These are phyloP conservation scores for Aspergillus bridgeri DNA, from an alignment of 495 filamentous ascomycete genomes.

Conservation along the genomic window DNA sequence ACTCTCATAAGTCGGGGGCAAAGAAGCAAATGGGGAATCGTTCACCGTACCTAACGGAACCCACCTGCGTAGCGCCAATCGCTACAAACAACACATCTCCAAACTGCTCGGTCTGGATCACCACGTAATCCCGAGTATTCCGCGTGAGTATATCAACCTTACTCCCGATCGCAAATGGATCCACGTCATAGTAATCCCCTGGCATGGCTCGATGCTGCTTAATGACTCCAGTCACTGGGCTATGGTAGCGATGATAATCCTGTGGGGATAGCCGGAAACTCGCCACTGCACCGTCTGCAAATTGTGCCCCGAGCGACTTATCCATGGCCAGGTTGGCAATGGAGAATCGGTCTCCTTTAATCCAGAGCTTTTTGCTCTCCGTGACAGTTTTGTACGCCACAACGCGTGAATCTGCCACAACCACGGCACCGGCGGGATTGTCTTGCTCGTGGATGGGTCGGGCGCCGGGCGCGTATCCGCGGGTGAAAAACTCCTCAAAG, in stretches of 20 bases:
- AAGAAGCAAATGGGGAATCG: background rate
- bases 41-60: slow-evolving; percentile 24
- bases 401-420: slow-evolving; percentile 40
- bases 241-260: slow-evolving; percentile 50
- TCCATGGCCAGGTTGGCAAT: slow-evolving; percentile 37
- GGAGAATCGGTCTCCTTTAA: slow-evolving; percentile 42
- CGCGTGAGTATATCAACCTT: slow-evolving; percentile 23
- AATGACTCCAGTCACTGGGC: slow-evolving; percentile 38
- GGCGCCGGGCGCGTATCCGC: slow-evolving; percentile 31
- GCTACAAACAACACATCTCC: slow-evolving; percentile 31
- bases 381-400: slow-evolving; percentile 34
- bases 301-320: slow-evolving; percentile 26
- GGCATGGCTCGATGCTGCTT: slow-evolving; percentile 28
- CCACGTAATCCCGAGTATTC: slow-evolving; percentile 25
- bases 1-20: background rate
- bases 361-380: slow-evolving; percentile 41
- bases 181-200: slow-evolving; percentile 36
- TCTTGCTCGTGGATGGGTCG: slow-evolving; percentile 35
- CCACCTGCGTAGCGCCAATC: slow-evolving; percentile 28
- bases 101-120: slow-evolving; percentile 28
- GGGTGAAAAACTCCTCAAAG: slow-evolving; percentile 47
- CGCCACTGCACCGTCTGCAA: slow-evolving; percentile 38
- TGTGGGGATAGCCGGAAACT: slow-evolving; percentile 40
- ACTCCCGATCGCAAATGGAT: slow-evolving; percentile 29
- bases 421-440: slow-evolving; percentile 28